Percentiles rank a stretch among this genome's conserved stretches.
These are phyloP conservation scores for Albizia julibrissin DNA, from an alignment of 306 rosid species.

Conservation along the genomic window DNA sequence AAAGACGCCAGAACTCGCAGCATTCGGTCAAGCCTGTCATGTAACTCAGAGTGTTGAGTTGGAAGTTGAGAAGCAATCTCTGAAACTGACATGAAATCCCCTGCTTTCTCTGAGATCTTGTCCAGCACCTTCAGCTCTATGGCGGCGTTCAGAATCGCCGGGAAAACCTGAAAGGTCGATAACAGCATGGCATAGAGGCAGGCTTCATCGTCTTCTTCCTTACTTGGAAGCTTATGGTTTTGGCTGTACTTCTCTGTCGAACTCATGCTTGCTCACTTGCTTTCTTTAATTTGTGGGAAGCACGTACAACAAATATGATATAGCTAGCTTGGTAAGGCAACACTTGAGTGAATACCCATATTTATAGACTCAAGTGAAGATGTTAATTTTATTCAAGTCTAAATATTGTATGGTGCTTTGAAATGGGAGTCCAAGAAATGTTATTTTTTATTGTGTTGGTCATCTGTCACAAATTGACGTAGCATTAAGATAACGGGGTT, in stretches of 20 bases:
- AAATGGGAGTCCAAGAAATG: not conserved
- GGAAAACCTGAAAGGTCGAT: slow-evolving; percentile 16
- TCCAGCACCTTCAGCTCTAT: slow-evolving; percentile 34
- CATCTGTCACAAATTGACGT: not conserved
- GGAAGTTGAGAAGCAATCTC: slow-evolving; percentile 30
- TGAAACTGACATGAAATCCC: not conserved
- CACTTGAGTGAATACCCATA: not conserved
- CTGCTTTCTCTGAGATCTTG: not conserved
- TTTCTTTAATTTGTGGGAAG: not conserved
- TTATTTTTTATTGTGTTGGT: not conserved
- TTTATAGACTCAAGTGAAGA: not conserved
- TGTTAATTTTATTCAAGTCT: not conserved
- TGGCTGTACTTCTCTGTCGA: not conserved
- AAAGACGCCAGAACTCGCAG: slow-evolving; percentile 21
- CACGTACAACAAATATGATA: not conserved
- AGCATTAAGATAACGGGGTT: not conserved
- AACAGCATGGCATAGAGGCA: slow-evolving; percentile 29
- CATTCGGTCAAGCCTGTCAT: slow-evolving; percentile 22
- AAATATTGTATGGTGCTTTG: not conserved
- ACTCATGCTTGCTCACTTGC: not conserved
- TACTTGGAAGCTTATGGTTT: not conserved
- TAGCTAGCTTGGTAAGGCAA: not conserved
- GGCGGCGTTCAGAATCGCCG: slow-evolving; percentile 24
- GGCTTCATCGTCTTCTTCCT: slow-evolving; percentile 32
- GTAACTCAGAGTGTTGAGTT: not conserved